These are phyloP conservation scores for Solanum microdontum DNA, from an alignment of 257 asterid species.

Conservation along the genomic window DNA sequence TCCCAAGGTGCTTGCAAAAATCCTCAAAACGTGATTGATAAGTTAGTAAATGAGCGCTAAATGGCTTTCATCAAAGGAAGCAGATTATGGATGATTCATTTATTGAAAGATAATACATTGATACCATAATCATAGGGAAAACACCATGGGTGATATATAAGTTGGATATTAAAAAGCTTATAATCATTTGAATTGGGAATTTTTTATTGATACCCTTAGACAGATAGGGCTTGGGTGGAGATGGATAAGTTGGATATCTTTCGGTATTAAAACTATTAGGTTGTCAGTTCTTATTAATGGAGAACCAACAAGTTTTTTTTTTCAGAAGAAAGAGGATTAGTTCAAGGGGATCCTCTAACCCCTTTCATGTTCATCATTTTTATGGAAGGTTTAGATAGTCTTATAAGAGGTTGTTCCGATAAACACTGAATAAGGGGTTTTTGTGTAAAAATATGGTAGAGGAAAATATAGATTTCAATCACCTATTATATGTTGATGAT, in stretches of 20 bases:
- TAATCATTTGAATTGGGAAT: not conserved
- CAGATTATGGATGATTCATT: not conserved
- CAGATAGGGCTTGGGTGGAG: not conserved
- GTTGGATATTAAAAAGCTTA: not conserved
- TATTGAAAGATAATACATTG: not conserved
- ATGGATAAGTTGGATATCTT: not conserved
- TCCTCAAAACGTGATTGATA: too few relatives aligned
- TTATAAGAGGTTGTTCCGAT: not conserved
- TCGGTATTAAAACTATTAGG: not conserved
- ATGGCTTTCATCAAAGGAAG: not conserved
- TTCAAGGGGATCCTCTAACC: not conserved
- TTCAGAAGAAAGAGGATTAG: not conserved
- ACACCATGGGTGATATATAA: not conserved
- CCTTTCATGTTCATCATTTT: not conserved
- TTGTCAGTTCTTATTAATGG: not conserved
- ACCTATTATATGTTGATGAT: not conserved
- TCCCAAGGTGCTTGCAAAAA: not conserved
- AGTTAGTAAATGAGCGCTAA: not conserved
- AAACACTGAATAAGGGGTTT: not conserved
- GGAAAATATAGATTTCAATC: not conserved
- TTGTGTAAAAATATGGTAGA: not conserved
- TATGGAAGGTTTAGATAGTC: not conserved
- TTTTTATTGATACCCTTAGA: not conserved
- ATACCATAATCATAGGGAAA: not conserved
- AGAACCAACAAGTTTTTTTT: not conserved